Evolutionary conservation across 345 rosid species (phyloP).

Genomic region (Carallia brachiata): DNA sequence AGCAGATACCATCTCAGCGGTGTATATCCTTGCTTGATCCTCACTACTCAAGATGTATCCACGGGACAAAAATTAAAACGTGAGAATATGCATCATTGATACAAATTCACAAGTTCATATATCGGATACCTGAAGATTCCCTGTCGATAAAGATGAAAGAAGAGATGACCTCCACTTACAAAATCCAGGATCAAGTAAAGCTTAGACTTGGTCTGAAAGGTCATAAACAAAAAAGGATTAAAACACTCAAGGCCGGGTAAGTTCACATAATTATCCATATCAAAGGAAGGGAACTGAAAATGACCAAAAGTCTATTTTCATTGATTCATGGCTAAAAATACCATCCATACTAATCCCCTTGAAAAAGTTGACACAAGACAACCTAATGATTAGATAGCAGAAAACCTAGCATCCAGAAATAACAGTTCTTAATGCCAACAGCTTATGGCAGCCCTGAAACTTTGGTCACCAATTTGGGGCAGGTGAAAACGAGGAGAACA

Average conservation of each 20-base stretch:
- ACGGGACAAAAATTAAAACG: conserved; percentile 22
- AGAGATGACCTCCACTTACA: conserved; percentile 74
- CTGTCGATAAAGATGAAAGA: conserved; percentile 69
- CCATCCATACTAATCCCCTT: no score
- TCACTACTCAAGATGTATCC: conserved; percentile 38
- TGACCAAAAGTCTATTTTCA: no score
- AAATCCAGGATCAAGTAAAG: conserved; percentile 73
- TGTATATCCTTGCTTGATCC: conserved; percentile 71
- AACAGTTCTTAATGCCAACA: no score
- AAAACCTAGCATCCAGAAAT: no score
- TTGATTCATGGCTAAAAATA: no score
- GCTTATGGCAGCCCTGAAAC: no score
- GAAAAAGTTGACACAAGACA: no score
- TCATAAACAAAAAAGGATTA: not conserved
- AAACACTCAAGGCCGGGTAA: not conserved
- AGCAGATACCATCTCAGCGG: conserved; percentile 74
- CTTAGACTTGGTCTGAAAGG: conserved; percentile 63
- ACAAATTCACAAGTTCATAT: not conserved
- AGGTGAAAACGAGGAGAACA: no score
- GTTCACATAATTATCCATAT: not conserved
- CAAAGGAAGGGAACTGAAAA: not conserved
- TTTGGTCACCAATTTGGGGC: no score
- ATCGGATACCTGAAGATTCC: conserved; percentile 57
- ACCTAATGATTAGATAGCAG: no score
- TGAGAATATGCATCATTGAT: not conserved